Conservation (phyloP, 2,329 filamentous ascomycete genomes). For the Phyllosticta citriasiana region DNA sequence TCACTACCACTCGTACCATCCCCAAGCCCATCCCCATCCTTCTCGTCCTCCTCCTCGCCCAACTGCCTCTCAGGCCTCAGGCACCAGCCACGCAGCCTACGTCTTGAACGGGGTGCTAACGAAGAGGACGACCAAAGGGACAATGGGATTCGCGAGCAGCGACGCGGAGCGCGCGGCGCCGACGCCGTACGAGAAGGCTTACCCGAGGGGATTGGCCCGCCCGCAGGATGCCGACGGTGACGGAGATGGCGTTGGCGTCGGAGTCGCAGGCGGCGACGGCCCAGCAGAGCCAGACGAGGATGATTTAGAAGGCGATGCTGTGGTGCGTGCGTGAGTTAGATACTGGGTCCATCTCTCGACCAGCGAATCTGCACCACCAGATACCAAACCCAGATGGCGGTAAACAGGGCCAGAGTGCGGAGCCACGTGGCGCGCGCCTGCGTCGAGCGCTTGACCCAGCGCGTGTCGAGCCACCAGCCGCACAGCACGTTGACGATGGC, state of each 20-base stretch:
- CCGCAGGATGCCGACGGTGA: slow-evolving; percentile 39
- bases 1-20: background rate
- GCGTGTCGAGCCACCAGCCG: slow-evolving; percentile 42
- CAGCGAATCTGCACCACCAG: slow-evolving; percentile 30
- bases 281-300: slow-evolving; percentile 42
- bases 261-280: slow-evolving; percentile 42
- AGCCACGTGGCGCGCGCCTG: slow-evolving; percentile 19
- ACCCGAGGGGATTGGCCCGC: slow-evolving; percentile 41
- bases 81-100: slow-evolving; percentile 13
- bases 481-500: slow-evolving; percentile 38
- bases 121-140: slow-evolving; percentile 40
- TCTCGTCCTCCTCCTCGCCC: background rate
- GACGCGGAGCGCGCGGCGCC: slow-evolving; percentile 34
- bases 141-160: slow-evolving; percentile 40
- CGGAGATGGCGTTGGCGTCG: slow-evolving; percentile 42
- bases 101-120: slow-evolving; percentile 25
- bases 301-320: slow-evolving; percentile 1
- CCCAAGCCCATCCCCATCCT: background rate
- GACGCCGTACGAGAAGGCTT: slow-evolving; percentile 38
- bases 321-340: slow-evolving; percentile 13
- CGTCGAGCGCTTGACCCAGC: slow-evolving; percentile 30
- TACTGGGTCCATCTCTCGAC: slow-evolving; percentile 17
- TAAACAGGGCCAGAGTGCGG: slow-evolving; percentile 34
- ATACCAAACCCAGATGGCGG: slow-evolving; percentile 39
- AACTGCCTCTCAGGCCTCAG: background rate